Evolutionary conservation across 2,329 filamentous ascomycete species (phyloP), one percentile per base, ranked within the genome.

Genomic region (Fusarium bulbicola): DNA sequence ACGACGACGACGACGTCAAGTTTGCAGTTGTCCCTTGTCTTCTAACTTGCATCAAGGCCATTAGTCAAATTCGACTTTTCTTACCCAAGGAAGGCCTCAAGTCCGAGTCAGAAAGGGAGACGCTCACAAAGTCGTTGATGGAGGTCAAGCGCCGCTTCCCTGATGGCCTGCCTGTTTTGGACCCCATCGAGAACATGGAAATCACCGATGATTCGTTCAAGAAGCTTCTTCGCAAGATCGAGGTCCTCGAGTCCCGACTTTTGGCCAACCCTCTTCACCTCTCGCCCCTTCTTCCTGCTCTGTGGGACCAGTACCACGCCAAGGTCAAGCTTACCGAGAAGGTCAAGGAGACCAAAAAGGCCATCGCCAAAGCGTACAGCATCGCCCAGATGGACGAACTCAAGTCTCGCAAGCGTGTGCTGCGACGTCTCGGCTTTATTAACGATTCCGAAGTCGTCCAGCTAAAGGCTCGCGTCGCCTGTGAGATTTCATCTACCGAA

Each of bases 391-490:
- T 98, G 72, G 96, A 99, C 77, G 96, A 99, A 83, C 89, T 99
- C 69, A 98, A 98, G 85, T 95, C 93, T 72, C 92, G 96, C 70
- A 99, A 98, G 86, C 92, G 96, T 75, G 96, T 99, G 9, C 88
- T 99, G 36, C 94, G 97, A 52, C 94, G 96, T 60, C 89, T 99
- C 16, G 94, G 93, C 9, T 99, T 99, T 84, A 97, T 98, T 83
- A 97, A 97, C 80, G 96, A 98, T 68, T 89, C 91, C 59, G 96
- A 98, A 81, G 95, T 99, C 3, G 95, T 99, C 14, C 93, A 98
- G 84, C 89, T 98, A 79, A 99, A 99, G 85, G 96, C 95, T 16
- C 93, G 97, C 63, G 97, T 98, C 7, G 96, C 96, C 5, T 99
- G 96, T 83, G 95, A 99, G 84, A 98, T 99, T 74, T 97, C 94